Base-by-base conservation (phyloP, 2,329 filamentous ascomycete species). In the Fusarium sublunatum region DNA sequence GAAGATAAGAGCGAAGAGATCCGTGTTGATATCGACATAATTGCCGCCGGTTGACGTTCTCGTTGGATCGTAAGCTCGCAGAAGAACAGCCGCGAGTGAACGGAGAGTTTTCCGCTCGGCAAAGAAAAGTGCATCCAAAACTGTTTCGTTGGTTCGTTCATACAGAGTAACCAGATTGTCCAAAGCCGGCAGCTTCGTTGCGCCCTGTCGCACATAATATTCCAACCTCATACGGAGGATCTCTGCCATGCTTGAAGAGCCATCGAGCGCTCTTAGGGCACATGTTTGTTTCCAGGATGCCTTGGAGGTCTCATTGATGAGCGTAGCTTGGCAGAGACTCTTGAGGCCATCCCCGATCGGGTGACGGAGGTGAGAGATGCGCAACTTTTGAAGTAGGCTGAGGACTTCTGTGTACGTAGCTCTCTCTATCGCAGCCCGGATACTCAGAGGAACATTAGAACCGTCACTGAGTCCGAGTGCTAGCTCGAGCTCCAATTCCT, bases 21-120 rank as follows among this genome's bases (percentile, higher is more conserved):
- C 63, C n/a, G 61, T 46, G 7, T 65, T 65, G 29, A 59, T 25
- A 22, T 65, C 61, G 25, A 65, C 41, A 6, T 52, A n/a, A 10
- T 53, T 44, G 4, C 54, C 49, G n/a, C 53, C 46, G 8, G n/a
- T 38, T 34, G 45, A 41, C 2, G 58, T 53, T 9, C 45, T 35
- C 29, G 43, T 46, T 2, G 58, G 58, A 12, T 61, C 58, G 24
- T 28, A 53, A 58, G 40, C 35, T 32, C 28, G 38, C 26, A 28
- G 26, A 28, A 28, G 26, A 28, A 28, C 26, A 28, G 26, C 26
- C 6, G 26, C 26, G 26, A 28, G 26, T 7, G 26, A 28, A 28
- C 26, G 26, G 25, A 61, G 39, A 10, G 42, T 39, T 15, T 49
- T 39, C 36, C 58, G 44, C 19, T 61, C 43, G n/a, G 53, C 58